Evolutionary conservation across 495 filamentous ascomycete genomes (phyloP), one percentile per base, ranked within the genome.

Genomic region (Hypoxylon trugodes): DNA sequence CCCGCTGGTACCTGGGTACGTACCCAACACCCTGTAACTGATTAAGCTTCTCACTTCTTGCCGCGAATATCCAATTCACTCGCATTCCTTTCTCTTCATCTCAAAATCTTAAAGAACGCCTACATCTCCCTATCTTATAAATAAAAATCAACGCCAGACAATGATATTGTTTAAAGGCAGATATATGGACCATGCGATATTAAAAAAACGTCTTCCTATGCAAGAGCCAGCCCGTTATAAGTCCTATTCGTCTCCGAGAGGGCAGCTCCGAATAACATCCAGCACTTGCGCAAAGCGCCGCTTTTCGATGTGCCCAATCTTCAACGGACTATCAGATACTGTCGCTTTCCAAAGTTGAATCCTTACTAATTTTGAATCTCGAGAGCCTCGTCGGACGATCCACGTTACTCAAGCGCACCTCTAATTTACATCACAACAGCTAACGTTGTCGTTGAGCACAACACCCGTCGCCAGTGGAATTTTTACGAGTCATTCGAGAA

Each of bases 401-500:
- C 15, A 51, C 1, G 62, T 60, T 61, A 47, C 56, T 46, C 56
- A 51, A 61, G 38, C 51, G 37, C 16, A 33, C 26, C 62, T 38
- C 15, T 38, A 66, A 45, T 51, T 60, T 56, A 51, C 33, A 16
- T 25, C n/a, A 25, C 5, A 50, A 61, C 25, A 49, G 36, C 16
- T 47, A 36, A 24, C 18, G 38, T 46, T 10, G 7, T 46, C 13
- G 13, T 35, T 16, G 19, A 32, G 21, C n/a, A 26, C 37, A 32
- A 10, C 19, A 30, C 43, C 28, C 36, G 21, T 15, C 35, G 5
- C 1, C 28, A 6, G 15, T 12, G n/a, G n/a, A 30, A 28, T 3
- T 46, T 25, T 18, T 7, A 32, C 4, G 18, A 42, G 45, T 66
- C 57, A 48, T 60, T 66, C 50, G 57, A 61, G 51, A 33, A 51